A percentile compares a stretch with the other conserved stretches of the same genome.
These are phyloP conservation scores for Sinapis alba DNA, from an alignment of 441 rosid genomes.

Conservation along the genomic window DNA sequence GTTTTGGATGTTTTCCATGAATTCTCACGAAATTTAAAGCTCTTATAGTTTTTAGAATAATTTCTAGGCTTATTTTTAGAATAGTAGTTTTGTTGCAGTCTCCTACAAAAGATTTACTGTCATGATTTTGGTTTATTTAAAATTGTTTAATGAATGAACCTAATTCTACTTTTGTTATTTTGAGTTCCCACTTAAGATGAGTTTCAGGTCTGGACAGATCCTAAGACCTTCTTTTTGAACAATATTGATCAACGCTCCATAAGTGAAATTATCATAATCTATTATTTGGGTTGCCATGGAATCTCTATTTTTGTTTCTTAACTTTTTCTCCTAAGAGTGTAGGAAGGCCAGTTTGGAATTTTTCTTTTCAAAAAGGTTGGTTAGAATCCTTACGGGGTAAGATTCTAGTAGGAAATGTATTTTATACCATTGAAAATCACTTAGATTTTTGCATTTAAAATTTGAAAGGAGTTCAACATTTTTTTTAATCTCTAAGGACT, in stretches of 20 bases:
- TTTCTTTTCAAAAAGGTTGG: neutral
- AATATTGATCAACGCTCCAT: neutral
- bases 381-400: neutral
- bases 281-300: neutral
- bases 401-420: neutral
- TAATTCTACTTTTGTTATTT: neutral
- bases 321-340: neutral
- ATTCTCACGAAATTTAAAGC: neutral
- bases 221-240: neutral
- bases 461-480: no score
- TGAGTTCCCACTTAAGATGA: neutral
- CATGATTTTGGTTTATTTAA: no score
- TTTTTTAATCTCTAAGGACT: no score
- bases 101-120: neutral
- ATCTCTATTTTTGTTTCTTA: neutral
- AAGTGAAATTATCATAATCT: neutral
- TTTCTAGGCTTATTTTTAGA: neutral
- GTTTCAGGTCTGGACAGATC: neutral
- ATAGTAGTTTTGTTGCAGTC: neutral
- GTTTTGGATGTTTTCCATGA: neutral
- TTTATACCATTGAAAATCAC: conserved; percentile 11
- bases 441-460: no score
- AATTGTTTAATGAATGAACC: neutral
- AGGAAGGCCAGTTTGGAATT: neutral
- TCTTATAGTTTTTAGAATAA: neutral